Evolutionary conservation across 1,284 basidiomycete genomes (phyloP), one percentile per base, ranked within the genome.

Genomic region (Puccinia coronata): DNA sequence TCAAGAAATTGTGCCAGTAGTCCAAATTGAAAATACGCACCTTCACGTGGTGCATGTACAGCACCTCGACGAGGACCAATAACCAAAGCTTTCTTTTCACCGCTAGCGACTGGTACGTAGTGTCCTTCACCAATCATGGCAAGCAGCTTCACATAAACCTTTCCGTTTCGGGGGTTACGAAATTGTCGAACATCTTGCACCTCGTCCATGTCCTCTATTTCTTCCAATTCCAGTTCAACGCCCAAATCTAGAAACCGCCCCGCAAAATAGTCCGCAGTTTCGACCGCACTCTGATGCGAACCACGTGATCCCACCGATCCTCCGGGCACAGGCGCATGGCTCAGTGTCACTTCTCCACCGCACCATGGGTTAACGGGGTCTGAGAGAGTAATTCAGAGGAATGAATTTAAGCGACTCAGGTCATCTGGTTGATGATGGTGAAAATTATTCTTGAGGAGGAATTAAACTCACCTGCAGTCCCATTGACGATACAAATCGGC

Each of bases 121-220:
- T 78, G 76, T 1, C 76, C 76, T 78, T 78, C 76, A 34, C 76
- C 76, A 36, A 78, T 69, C 76, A 78, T 78, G 23, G 76, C 61
- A 4, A 53, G 25, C 55, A 78, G 25, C 41, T 65, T 55, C 16
- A 78, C 61, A 18, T 41, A 41, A n/a, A 78, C 76, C 28, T 39
- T 39, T 20, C 43, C 61, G 47, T 69, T 69, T 0, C 31, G 28
- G 16, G 47, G 61, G 51, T 41, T 55, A 6, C 51, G 63, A 47
- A 63, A 78, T 53, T 78, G 76, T 34, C 51, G 34, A 34, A 67
- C 41, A 55, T 78, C 63, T 18, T 51, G 36, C n/a, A 67, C 34
- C 51, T 69, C 65, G 31, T 55, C 65, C 61, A 65, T 36, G 39
- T 78, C 76, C 43, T 67, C 51, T 36, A 78, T 67, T 57, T 67